Evolutionary conservation across 192 early-diverging fungal genomes (phyloP), one percentile per base, ranked within the genome.

Genomic region (Powellomyces hirtus): DNA sequence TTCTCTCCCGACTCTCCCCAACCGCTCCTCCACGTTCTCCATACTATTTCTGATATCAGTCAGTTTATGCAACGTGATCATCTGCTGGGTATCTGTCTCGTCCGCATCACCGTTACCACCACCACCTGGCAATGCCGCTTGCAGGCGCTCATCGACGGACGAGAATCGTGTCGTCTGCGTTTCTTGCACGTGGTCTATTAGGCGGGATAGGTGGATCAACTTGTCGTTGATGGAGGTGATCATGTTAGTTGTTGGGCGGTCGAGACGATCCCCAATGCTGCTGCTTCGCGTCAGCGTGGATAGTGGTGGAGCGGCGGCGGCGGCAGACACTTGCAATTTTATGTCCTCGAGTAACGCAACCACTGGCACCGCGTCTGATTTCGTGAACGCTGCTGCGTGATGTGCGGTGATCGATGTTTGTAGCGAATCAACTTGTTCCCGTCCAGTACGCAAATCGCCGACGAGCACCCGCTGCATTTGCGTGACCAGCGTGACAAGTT

Each of bases 201-300:
- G 42, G 26, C 51, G 37, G 27, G 61, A 44, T 11, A 75, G 35
- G 42, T 70, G 67, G 18, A 75, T 75, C 1, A 75, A 49, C 40
- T 75, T 75, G 22, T 75, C 74, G 52, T 75, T 75, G 62, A 75
- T 75, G 57, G 68, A 64, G 18, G 69, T 65, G 59, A 75, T 68
- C 59, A 75, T 70, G 45, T 68, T 65, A 8, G 64, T 56, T 4
- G 68, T 75, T n/a, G 74, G 74, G 16, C 74, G 59, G 53, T 75
- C 74, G 29, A 75, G 45, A 14, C 57, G 53, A 31, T 56, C 53
- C 16, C 53, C 53, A 29, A 16, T 56, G 53, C 53, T 34, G 53
- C 16, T 29, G 7, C 6, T 2, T 18, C 46, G 46, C 5, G 5
- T 5, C 46, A n/a, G n/a, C n/a, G n/a, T n/a, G n/a, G n/a, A n/a